A percentile compares a stretch with the other conserved stretches of the same genome.
Conservation (phyloP, 2,329 filamentous ascomycete genomes). For the Epichloe brachyelytri region DNA sequence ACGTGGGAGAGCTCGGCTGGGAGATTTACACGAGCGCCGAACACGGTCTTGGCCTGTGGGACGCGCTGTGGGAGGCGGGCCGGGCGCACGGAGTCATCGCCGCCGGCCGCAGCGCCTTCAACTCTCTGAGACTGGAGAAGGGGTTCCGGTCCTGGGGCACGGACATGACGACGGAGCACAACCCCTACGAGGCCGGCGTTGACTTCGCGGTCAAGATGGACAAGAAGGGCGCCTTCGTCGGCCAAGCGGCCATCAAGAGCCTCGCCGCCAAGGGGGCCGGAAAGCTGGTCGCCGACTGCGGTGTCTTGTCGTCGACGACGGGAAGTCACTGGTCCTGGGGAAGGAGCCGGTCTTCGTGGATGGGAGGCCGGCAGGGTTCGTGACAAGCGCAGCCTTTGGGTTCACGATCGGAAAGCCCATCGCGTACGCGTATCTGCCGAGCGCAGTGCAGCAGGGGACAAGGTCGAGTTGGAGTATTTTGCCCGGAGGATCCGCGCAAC, state of each 20-base stretch:
- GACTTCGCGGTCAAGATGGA: slow-evolving; percentile 32
- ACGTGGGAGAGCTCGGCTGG: slow-evolving; percentile 50
- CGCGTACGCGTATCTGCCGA: slow-evolving; percentile 45
- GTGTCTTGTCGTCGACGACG: slow-evolving; percentile 43
- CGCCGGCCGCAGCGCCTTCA: slow-evolving; percentile 44
- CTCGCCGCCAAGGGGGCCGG: slow-evolving; percentile 13
- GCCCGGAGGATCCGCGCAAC: slow-evolving; percentile 40
- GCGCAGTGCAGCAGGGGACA: slow-evolving; percentile 27
- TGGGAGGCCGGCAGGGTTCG: slow-evolving; percentile 37
- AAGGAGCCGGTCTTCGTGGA: slow-evolving; percentile 47
- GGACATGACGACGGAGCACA: slow-evolving; percentile 48
- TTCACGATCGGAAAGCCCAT: slow-evolving; percentile 46
- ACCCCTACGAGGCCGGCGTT: slow-evolving; percentile 46
- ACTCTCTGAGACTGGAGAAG: slow-evolving; percentile 45
- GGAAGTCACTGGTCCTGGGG: slow-evolving; percentile 42
- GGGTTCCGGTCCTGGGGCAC: slow-evolving; percentile 43
- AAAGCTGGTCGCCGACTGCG: slow-evolving; percentile 23
- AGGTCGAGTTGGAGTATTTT: slow-evolving; percentile 50
- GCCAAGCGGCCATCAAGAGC: slow-evolving; percentile 33
- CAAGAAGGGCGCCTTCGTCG: slow-evolving; percentile 35
- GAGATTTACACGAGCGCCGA: slow-evolving; percentile 49
- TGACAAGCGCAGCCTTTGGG: slow-evolving; percentile 48
- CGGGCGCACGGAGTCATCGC: slow-evolving; percentile 42
- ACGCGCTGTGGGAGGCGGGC: slow-evolving; percentile 41
- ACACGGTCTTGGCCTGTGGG: slow-evolving; percentile 45